Percentiles rank a stretch among this genome's conserved stretches.
phyloP scores from a whole-genome alignment of 768 basidiomycete species.

The Paxillus involutus region DNA sequence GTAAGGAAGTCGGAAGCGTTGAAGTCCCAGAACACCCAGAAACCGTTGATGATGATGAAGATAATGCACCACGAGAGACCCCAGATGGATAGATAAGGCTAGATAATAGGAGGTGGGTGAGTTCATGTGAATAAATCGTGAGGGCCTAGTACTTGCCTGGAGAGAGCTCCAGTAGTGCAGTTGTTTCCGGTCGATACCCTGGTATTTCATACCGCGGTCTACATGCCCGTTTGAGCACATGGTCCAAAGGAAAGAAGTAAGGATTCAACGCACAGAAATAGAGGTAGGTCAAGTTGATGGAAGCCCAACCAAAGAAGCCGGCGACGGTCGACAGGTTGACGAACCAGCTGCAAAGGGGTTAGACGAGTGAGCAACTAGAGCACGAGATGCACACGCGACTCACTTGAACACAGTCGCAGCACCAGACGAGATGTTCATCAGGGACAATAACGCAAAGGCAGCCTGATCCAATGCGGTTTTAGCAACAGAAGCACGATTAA shows the following conservation, averaged over 20 bases:
- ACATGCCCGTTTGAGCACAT: conserved; percentile 2
- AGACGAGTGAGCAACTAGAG: not conserved
- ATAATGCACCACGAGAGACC: conserved; percentile 61
- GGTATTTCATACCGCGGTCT: conserved; percentile 68
- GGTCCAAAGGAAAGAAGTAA: not conserved
- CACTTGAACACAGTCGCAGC: conserved; percentile 34
- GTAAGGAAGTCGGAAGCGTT: conserved; percentile 51
- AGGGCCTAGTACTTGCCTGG: conserved; percentile 31
- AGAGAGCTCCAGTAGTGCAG: conserved; percentile 61
- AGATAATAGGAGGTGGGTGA: conserved; percentile 4
- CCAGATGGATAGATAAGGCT: conserved; percentile 65
- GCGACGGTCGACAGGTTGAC: conserved; percentile 64
- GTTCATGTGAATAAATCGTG: conserved; percentile 11
- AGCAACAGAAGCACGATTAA: conserved; percentile 25
- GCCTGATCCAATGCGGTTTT: conserved; percentile 15
- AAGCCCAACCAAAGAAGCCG: conserved; percentile 64
- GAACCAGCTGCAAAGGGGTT: conserved; percentile 50
- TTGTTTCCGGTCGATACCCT: conserved; percentile 62
- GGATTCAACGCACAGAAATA: conserved; percentile 47
- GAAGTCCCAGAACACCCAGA: conserved; percentile 62
- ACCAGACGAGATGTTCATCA: conserved; percentile 60
- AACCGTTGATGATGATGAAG: conserved; percentile 59
- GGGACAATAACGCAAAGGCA: conserved; percentile 48
- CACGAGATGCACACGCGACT: not conserved
- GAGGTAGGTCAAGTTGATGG: conserved; percentile 69